Conservation (phyloP, 768 basidiomycete species). For the Trametes gibbosa region DNA sequence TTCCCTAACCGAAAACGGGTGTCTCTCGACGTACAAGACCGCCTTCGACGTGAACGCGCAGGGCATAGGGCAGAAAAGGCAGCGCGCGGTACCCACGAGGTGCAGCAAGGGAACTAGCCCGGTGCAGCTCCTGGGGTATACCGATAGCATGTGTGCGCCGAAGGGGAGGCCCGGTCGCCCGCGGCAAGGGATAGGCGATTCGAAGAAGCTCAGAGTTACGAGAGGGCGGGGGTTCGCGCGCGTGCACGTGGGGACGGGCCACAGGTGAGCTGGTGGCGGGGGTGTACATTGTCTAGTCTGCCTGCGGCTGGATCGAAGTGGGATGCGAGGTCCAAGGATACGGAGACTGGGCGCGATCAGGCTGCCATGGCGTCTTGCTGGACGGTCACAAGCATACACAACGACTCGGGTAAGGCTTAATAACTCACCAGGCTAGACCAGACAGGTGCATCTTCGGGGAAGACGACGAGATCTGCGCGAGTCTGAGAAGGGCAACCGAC, state of each 20-base stretch:
- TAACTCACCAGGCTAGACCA: constrained; percentile 16
- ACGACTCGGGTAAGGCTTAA: constrained; percentile 8
- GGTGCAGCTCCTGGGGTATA: not conserved
- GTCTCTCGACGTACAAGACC: not conserved
- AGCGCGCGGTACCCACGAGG: constrained; percentile 13
- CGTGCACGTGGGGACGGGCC: constrained; percentile 7
- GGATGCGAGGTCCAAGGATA: constrained; percentile 8
- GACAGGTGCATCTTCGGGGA: constrained; percentile 9
- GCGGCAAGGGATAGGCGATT: not conserved
- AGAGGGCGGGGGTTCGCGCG: constrained; percentile 13
- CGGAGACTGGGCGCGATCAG: constrained; percentile 11
- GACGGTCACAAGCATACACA: constrained; percentile 14
- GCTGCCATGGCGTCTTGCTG: constrained; percentile 1
- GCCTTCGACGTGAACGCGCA: not conserved
- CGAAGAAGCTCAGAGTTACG: constrained; percentile 12
- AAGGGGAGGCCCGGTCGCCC: not conserved
- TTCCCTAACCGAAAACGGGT: constrained; percentile 4
- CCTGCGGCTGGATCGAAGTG: constrained; percentile 3
- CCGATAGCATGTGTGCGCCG: not conserved
- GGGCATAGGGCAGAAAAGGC: constrained; percentile 10
- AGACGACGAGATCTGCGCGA: constrained; percentile 14
- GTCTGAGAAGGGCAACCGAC: constrained; percentile 1
- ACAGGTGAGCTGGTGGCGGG: not conserved
- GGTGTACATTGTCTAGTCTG: not conserved
- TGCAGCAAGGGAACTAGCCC: not conserved